Evolutionary conservation across 306 rosid species (phyloP).

Genomic region (Trifolium fragiferum): DNA sequence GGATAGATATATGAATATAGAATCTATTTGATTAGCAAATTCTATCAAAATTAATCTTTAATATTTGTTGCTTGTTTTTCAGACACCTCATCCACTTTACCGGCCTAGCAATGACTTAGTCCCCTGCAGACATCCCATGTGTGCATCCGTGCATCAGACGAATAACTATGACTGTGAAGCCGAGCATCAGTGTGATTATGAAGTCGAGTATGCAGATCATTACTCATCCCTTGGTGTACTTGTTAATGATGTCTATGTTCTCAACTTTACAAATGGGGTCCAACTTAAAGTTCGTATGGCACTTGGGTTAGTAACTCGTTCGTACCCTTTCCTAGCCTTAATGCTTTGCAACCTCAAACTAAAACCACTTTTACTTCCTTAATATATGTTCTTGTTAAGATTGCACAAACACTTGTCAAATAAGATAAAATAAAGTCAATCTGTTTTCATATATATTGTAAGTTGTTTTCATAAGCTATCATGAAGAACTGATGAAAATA

Average conservation of each 20-base stretch:
- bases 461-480: background rate
- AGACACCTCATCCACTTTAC: slow-evolving; percentile 91
- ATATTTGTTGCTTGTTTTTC: slow-evolving; percentile 44
- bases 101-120: slow-evolving; percentile 77
- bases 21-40: slow-evolving; percentile 15
- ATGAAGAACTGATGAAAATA: background rate
- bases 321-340: slow-evolving; percentile 13
- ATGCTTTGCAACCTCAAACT: background rate
- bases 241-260: slow-evolving; percentile 67
- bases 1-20: background rate
- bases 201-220: slow-evolving; percentile 84
- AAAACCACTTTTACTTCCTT: slow-evolving; percentile 9
- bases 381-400: background rate
- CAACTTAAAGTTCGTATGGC: slow-evolving; percentile 68
- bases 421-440: background rate
- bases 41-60: background rate
- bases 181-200: slow-evolving; percentile 86
- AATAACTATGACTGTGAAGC: slow-evolving; percentile 55
- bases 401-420: background rate
- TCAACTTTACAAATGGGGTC: slow-evolving; percentile 72
- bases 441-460: background rate
- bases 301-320: slow-evolving; percentile 68
- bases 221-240: slow-evolving; percentile 91
- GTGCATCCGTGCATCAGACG: slow-evolving; percentile 60
- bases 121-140: slow-evolving; percentile 66